A percentile compares a stretch with the other conserved stretches of the same genome.
Evolutionary conservation across 495 filamentous ascomycete genomes (phyloP).

Genomic region (Amniculicola lignicola): DNA sequence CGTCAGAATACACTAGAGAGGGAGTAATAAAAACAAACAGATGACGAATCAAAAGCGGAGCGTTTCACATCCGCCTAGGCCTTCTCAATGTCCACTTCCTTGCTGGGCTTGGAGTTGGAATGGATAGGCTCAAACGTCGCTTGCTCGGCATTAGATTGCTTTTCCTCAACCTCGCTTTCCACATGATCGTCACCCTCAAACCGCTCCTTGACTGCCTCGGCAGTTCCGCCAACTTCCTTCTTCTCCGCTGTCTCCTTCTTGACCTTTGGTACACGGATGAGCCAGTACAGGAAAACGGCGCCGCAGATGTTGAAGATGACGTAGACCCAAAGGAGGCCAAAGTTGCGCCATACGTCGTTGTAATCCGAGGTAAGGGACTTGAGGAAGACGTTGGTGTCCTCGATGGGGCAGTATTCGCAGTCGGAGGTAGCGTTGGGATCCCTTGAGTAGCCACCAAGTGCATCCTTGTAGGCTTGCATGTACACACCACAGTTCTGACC

Average conservation of each 20-base stretch:
- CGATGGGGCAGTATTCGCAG: conserved; percentile 41
- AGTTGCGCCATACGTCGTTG: conserved; percentile 43
- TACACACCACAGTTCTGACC: conserved; percentile 41
- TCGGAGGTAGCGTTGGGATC: conserved; percentile 32
- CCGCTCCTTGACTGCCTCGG: conserved; percentile 3
- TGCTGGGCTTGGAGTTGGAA: too few relatives aligned
- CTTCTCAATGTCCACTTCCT: too few relatives aligned
- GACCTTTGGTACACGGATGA: conserved; percentile 42
- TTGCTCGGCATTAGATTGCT: too few relatives aligned
- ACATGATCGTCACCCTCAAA: not conserved
- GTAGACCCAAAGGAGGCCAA: conserved; percentile 51
- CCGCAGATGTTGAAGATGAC: conserved; percentile 43
- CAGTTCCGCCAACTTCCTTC: not conserved
- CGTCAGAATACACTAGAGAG: too few relatives aligned
- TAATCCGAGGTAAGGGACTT: conserved; percentile 34
- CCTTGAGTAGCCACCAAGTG: conserved; percentile 36
- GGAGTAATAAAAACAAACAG: too few relatives aligned
- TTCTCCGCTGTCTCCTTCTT: conserved; percentile 32
- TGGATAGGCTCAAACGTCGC: too few relatives aligned
- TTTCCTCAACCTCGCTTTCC: not conserved
- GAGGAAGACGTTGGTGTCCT: conserved; percentile 42
- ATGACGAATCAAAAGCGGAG: too few relatives aligned
- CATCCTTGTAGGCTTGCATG: conserved; percentile 32
- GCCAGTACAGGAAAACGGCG: conserved; percentile 43
- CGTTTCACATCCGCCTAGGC: too few relatives aligned